phyloP scores from a whole-genome alignment of 345 rosid genomes.

The Alliaria petiolata region DNA sequence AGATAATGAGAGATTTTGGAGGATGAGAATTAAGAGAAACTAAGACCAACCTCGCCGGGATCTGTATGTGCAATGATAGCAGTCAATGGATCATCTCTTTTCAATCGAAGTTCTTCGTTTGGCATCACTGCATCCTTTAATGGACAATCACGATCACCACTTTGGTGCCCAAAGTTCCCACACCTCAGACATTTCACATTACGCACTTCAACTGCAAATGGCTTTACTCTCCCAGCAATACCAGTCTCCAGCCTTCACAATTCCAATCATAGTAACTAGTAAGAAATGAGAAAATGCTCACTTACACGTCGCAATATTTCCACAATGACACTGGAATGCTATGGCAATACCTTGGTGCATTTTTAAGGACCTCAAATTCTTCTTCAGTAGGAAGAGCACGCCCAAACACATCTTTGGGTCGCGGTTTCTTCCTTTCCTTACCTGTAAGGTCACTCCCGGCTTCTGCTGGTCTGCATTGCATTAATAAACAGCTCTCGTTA shows the following conservation, averaged over 20 bases:
- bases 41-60: constrained; percentile 66
- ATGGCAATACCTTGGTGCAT: constrained; percentile 74
- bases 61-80: constrained; percentile 78
- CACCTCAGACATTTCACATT: constrained; percentile 94
- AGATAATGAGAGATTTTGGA: background rate
- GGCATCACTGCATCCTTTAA: constrained; percentile 97
- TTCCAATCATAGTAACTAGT: background rate
- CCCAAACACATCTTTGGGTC: constrained; percentile 96
- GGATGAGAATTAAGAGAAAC: background rate
- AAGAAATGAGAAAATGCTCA: background rate
- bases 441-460: constrained; percentile 26
- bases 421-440: constrained; percentile 67
- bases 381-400: constrained; percentile 92
- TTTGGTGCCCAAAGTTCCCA: constrained; percentile 89
- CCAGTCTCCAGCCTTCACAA: constrained; percentile 84
- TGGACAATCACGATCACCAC: constrained; percentile 98
- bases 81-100: constrained; percentile 94
- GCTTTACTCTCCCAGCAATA: constrained; percentile 69
- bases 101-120: constrained; percentile 80
- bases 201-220: constrained; percentile 88
- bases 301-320: background rate
- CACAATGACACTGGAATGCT: background rate
- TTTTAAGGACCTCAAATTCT: constrained; percentile 77
- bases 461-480: constrained; percentile 39
- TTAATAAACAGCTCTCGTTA: background rate